phyloP scores from a whole-genome alignment of 306 rosid genomes.

The Psophocarpus tetragonolobus region DNA sequence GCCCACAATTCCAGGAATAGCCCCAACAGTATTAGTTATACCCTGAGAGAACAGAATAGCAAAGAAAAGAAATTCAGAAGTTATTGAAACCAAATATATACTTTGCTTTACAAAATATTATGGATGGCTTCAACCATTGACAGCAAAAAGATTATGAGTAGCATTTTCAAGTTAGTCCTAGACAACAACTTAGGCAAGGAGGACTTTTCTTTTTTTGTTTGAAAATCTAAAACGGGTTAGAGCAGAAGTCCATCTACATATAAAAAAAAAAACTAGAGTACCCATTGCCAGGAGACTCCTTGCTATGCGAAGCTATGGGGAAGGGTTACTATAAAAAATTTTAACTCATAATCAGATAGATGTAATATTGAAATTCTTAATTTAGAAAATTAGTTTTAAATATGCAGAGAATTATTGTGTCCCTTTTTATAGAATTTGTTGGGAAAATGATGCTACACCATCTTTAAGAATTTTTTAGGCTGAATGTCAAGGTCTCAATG shows the following conservation, averaged over 20 bases:
- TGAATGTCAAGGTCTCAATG: not conserved
- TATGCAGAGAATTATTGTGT: not conserved
- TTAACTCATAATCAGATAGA: not conserved
- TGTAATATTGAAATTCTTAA: not conserved
- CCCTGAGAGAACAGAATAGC: constrained; percentile 57
- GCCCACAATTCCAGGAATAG: constrained; percentile 90
- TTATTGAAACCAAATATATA: constrained; percentile 2
- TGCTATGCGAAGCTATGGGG: no score
- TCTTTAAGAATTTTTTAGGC: not conserved
- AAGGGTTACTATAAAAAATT: no score
- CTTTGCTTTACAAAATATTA: not conserved
- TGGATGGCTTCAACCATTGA: not conserved
- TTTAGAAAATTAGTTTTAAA: constrained; percentile 2
- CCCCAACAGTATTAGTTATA: constrained; percentile 93
- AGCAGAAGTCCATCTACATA: not conserved
- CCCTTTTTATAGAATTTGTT: not conserved
- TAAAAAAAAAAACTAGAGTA: no score
- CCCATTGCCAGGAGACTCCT: no score
- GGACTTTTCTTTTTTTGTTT: not conserved
- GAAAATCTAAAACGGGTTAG: constrained; percentile 5
- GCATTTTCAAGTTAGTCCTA: constrained; percentile 4
- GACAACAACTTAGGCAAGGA: not conserved
- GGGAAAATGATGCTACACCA: not conserved
- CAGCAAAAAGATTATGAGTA: not conserved
- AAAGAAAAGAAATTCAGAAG: constrained; percentile 10